These are phyloP conservation scores for Jatropha curcas DNA, from an alignment of 345 rosid species.

Conservation along the genomic window DNA sequence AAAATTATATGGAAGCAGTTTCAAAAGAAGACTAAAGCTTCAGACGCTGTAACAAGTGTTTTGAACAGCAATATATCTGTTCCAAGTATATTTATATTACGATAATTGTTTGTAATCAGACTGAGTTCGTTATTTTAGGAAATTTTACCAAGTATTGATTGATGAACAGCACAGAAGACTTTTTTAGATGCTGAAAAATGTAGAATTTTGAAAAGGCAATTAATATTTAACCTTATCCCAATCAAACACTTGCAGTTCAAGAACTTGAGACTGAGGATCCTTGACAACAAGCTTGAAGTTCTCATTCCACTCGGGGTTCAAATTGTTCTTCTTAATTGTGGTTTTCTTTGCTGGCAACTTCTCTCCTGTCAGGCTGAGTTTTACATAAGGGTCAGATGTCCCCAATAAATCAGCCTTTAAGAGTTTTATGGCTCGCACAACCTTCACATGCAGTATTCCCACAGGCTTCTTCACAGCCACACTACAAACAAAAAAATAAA, in stretches of 20 bases:
- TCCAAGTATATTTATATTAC: no score
- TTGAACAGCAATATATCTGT: no score
- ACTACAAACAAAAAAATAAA: conserved; percentile 29
- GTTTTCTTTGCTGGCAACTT: conserved; percentile 68
- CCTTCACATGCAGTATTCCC: conserved; percentile 67
- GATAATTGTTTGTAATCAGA: no score
- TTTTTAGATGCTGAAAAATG: neutral
- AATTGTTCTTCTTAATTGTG: conserved; percentile 63
- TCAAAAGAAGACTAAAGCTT: neutral
- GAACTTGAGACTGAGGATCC: conserved; percentile 63
- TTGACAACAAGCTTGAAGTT: conserved; percentile 65
- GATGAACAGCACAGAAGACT: neutral
- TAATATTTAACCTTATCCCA: conserved; percentile 67
- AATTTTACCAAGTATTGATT: neutral
- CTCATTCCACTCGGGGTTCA: conserved; percentile 86
- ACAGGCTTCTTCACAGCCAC: conserved; percentile 68
- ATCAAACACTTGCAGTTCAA: conserved; percentile 65
- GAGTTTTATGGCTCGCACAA: conserved; percentile 61
- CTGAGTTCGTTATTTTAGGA: no score
- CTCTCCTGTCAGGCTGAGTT: conserved; percentile 62
- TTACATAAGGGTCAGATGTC: conserved; percentile 72
- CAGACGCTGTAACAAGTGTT: neutral
- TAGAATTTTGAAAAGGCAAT: neutral
- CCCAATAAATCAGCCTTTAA: conserved; percentile 67
- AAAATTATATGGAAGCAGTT: neutral